Evolutionary conservation across 495 filamentous ascomycete genomes (phyloP), one percentile per base, ranked within the genome.

Genomic region (Penicillium riverlandense): DNA sequence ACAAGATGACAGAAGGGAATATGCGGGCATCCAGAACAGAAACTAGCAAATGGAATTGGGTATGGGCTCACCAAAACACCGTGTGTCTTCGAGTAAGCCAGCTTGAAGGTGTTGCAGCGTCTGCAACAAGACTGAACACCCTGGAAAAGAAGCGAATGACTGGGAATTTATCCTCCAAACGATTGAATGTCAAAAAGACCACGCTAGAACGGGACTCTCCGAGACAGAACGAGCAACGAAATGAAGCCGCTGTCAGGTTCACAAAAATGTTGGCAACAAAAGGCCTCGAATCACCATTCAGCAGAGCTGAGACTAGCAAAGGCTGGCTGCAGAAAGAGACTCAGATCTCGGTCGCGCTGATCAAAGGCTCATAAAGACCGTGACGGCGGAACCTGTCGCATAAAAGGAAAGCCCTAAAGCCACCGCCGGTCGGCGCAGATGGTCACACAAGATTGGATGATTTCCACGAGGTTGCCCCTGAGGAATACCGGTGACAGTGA

Each of bases 11-110:
- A 41, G 29, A 37, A 7, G 29, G 35, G 44, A 50, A 51, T 52
- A 53, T 57, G 56, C 54, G 44, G 47, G 50, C 43, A 50, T 54
- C 44, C 46, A 57, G 48, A 52, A 41, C 49, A 49, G 53, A 34
- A 45, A 47, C 45, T 39, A 42, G 37, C 16, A 47, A 40, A 49
- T 40, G 49, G 48, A 57, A 48, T 52, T 37, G 41, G 29, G 27
- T 30, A 11, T 29, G 35, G 44, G 38, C 79, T 71, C 73, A 74
- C 71, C 61, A 72, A 63, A 70, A 71, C 61, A 62, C 67, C 61
- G 65, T 72, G 65, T 43, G 62, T 61, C 61, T 65, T 72, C 62
- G 68, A 73, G 58, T 70, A 72, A 69, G 71, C 71, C 71, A 74
- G 71, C 55, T 73, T 74, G 71, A 72, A 65, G 57, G 59, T 70